These are phyloP conservation scores for Gamsiella multidivaricata DNA, from an alignment of 192 early-diverging fungal species.

Conservation along the genomic window DNA sequence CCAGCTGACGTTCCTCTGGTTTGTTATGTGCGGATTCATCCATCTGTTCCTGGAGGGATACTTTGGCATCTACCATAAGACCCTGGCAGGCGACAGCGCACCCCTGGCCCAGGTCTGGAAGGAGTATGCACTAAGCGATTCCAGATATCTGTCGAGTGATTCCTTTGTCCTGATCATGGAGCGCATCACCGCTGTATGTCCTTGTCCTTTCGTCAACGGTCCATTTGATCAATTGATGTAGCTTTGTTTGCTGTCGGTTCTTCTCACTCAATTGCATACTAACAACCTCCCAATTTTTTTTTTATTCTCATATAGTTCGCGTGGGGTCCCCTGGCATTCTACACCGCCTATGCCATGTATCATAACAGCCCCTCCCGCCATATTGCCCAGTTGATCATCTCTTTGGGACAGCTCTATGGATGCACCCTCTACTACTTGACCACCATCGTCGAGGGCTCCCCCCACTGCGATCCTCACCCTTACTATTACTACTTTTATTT, in stretches of 20 bases:
- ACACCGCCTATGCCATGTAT: constrained; percentile 67
- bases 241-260: too few relatives aligned
- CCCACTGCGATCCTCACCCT: constrained; percentile 76
- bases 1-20: constrained; percentile 81
- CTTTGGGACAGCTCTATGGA: constrained; percentile 83
- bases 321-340: constrained; percentile 69
- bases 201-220: not conserved
- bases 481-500: constrained; percentile 95
- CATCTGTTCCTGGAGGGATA: constrained; percentile 90
- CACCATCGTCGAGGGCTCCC: constrained; percentile 72
- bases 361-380: constrained; percentile 64
- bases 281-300: too few relatives aligned
- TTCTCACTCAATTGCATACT: too few relatives aligned
- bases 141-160: constrained; percentile 87
- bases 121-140: constrained; percentile 91
- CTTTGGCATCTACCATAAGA: constrained; percentile 76
- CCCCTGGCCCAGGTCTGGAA: constrained; percentile 87
- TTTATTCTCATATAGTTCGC: constrained; percentile 56
- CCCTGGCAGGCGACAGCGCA: constrained; percentile 72
- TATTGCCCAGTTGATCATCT: constrained; percentile 67
- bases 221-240: constrained; percentile 43
- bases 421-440: constrained; percentile 86
- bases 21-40: constrained; percentile 81
- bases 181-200: constrained; percentile 85
- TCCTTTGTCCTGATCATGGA: constrained; percentile 89